Conservation (phyloP, 83 land plant species). For the Larix sibirica region DNA sequence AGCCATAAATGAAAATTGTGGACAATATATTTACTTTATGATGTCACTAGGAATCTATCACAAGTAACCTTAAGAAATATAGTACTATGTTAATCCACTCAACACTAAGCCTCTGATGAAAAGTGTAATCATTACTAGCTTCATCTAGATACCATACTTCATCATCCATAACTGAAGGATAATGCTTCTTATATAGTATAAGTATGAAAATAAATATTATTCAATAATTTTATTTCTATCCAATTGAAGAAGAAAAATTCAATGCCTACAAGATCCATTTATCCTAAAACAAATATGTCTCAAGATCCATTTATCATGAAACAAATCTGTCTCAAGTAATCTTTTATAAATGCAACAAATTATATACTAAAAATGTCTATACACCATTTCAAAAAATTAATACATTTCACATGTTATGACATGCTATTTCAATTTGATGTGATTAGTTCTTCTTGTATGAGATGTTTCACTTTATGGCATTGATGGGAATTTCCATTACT, state of each 20-base stretch:
- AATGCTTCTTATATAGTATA: constrained; percentile 82
- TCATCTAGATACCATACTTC: constrained; percentile 85
- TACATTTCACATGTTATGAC: too few relatives aligned
- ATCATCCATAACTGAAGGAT: constrained; percentile 71
- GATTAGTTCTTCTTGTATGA: too few relatives aligned
- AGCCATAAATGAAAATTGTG: background rate
- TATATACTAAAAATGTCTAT: background rate
- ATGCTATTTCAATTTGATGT: too few relatives aligned
- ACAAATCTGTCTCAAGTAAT: background rate
- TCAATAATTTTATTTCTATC: background rate
- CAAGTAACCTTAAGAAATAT: constrained; percentile 57
- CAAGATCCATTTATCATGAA: too few relatives aligned
- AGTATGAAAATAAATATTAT: background rate
- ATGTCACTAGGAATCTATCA: constrained; percentile 37
- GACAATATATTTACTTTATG: constrained; percentile 29
- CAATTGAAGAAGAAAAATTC: background rate
- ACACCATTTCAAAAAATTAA: too few relatives aligned
- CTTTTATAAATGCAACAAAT: background rate
- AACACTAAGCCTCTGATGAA: constrained; percentile 48
- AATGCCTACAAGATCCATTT: background rate
- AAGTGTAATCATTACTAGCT: constrained; percentile 79
- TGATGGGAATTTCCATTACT: too few relatives aligned
- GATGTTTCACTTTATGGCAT: too few relatives aligned
- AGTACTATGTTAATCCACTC: constrained; percentile 46
- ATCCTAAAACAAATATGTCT: too few relatives aligned